These are phyloP conservation scores for Condylostoma magnum DNA, from an alignment of 169 alveolate genomes.

Conservation along the genomic window DNA sequence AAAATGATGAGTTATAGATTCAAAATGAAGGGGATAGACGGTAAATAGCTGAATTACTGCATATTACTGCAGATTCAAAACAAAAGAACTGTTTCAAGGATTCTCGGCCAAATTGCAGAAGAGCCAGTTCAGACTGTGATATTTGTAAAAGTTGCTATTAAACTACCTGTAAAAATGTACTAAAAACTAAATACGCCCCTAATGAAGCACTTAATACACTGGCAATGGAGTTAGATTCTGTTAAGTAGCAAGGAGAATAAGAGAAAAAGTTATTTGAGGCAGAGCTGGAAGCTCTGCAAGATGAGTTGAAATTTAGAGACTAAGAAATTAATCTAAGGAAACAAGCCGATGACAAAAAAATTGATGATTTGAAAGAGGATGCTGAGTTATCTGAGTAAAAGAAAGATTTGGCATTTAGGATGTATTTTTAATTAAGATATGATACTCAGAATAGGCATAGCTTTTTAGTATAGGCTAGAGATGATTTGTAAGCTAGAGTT, in stretches of 20 bases:
- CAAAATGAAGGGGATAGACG: not conserved
- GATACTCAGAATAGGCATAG: not conserved
- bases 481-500: not conserved
- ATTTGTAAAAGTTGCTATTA: slow-evolving; percentile 7
- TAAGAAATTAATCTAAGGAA: slow-evolving; percentile 8
- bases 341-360: slow-evolving; percentile 6
- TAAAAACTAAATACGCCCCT: slow-evolving; percentile 12
- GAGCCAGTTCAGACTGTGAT: not conserved
- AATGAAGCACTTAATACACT: slow-evolving; percentile 16
- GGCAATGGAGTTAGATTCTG: slow-evolving; percentile 1
- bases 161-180: not conserved
- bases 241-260: slow-evolving; percentile 2
- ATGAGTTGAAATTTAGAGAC: slow-evolving; percentile 3
- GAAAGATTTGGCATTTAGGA: not conserved
- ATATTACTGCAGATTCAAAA: not conserved
- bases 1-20: slow-evolving; percentile 3
- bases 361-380: not conserved
- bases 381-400: not conserved
- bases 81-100: slow-evolving; percentile 3
- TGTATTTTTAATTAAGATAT: slow-evolving; percentile 10
- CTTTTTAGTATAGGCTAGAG: not conserved
- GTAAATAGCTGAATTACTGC: not conserved
- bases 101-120: not conserved
- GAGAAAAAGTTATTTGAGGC: slow-evolving; percentile 7
- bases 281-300: not conserved